These are phyloP conservation scores for Globisporangium abappressorium DNA, from an alignment of 352 stramenopile genomes.

Conservation along the genomic window DNA sequence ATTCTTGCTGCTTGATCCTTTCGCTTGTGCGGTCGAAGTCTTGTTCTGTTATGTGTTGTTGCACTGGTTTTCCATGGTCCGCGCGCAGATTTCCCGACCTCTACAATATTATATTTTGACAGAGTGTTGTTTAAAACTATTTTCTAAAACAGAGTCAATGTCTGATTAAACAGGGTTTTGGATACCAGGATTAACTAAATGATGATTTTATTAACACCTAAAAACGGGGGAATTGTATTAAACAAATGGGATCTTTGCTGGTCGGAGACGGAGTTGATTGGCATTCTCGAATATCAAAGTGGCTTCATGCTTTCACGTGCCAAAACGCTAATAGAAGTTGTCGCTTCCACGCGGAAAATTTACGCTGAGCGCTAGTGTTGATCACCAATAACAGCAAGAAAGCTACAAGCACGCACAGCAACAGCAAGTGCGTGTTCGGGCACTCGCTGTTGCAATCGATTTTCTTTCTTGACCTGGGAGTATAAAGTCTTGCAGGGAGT, in stretches of 20 bases:
- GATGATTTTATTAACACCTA: not conserved
- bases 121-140: not conserved
- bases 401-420: too few relatives aligned
- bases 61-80: not conserved
- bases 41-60: not conserved
- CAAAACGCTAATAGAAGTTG: not conserved
- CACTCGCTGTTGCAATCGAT: too few relatives aligned
- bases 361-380: too few relatives aligned
- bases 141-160: not conserved
- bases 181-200: not conserved
- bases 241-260: constrained; percentile 3
- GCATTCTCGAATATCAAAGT: constrained; percentile 8
- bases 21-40: constrained; percentile 2
- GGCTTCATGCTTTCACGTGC: not conserved
- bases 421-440: too few relatives aligned
- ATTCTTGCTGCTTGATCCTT: constrained; percentile 7
- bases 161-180: not conserved
- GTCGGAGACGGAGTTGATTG: not conserved
- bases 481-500: not conserved
- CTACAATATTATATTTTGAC: not conserved
- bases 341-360: too few relatives aligned
- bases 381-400: too few relatives aligned
- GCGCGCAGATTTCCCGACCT: not conserved
- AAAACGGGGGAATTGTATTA: not conserved
- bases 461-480: too few relatives aligned